These are phyloP conservation scores for Malus hybrid DNA, from an alignment of 331 rosid species.

Conservation along the genomic window DNA sequence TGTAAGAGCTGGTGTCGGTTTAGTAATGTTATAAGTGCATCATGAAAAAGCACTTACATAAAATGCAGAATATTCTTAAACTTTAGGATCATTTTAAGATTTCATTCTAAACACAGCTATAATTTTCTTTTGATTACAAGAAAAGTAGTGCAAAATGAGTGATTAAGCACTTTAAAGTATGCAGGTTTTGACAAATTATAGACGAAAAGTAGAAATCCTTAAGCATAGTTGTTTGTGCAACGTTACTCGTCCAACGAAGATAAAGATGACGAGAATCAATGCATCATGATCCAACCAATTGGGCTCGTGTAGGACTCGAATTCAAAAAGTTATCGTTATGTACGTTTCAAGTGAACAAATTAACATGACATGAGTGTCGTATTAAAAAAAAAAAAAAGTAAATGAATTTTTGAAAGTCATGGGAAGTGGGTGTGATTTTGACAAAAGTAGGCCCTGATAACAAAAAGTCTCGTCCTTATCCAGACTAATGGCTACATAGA, in stretches of 20 bases:
- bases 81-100: no score
- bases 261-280: not conserved
- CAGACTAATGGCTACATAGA: not conserved
- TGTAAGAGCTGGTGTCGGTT: not conserved
- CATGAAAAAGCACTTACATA: no score
- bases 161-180: not conserved
- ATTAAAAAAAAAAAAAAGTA: not conserved
- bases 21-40: not conserved
- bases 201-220: no score
- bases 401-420: not conserved
- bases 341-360: not conserved
- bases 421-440: not conserved
- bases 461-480: conserved; percentile 4
- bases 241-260: no score
- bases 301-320: not conserved
- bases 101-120: fast-evolving
- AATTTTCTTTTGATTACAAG: no score
- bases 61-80: no score
- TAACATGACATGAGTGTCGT: not conserved
- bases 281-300: not conserved
- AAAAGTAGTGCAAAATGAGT: no score
- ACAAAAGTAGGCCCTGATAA: not conserved
- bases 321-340: not conserved
- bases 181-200: not conserved
- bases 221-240: not conserved